These are phyloP conservation scores for Ogataea nitratoaversa DNA, from an alignment of 805 yeast species.

Conservation along the genomic window DNA sequence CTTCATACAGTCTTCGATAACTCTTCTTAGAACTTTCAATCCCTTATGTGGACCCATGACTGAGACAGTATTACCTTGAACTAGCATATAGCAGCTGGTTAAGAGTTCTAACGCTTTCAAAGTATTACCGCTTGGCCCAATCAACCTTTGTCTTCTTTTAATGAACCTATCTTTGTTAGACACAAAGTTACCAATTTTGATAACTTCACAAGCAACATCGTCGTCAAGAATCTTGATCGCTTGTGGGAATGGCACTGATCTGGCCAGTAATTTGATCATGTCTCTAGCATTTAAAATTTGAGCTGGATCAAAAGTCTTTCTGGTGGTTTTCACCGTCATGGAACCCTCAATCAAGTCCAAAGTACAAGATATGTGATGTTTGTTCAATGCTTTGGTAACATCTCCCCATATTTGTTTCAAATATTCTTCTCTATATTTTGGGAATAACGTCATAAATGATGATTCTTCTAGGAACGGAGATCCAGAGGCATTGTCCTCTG, in stretches of 20 bases:
- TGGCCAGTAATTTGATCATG: slow-evolving; percentile 84
- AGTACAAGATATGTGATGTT: slow-evolving; percentile 74
- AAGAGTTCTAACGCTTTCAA: slow-evolving; percentile 90
- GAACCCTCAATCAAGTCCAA: slow-evolving; percentile 93
- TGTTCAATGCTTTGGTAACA: slow-evolving; percentile 74
- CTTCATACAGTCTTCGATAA: slow-evolving; percentile 96
- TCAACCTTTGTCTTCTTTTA: slow-evolving; percentile 91
- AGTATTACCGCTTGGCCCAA: slow-evolving; percentile 97
- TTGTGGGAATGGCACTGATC: slow-evolving; percentile 96
- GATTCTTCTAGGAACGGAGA: slow-evolving; percentile 93
- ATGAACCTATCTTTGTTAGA: slow-evolving; percentile 89
- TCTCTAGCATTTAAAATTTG: slow-evolving; percentile 92
- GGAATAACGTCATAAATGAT: slow-evolving; percentile 90
- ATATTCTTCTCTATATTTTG: slow-evolving; percentile 92
- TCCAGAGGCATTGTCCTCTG: slow-evolving; percentile 85
- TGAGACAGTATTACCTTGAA: slow-evolving; percentile 95
- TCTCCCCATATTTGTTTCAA: slow-evolving; percentile 90
- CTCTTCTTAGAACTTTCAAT: slow-evolving; percentile 83
- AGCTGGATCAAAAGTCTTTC: slow-evolving; percentile 94
- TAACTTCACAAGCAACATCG: slow-evolving; percentile 92
- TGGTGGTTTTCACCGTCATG: slow-evolving; percentile 93
- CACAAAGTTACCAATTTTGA: slow-evolving; percentile 88
- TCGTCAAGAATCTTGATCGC: slow-evolving; percentile 89
- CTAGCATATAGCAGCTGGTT: slow-evolving; percentile 93
- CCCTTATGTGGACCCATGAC: slow-evolving; percentile 97